A percentile compares a stretch with the other conserved stretches of the same genome.
Evolutionary conservation across 176 grass and related monocot species (phyloP).

Genomic region (Cocos nucifera): DNA sequence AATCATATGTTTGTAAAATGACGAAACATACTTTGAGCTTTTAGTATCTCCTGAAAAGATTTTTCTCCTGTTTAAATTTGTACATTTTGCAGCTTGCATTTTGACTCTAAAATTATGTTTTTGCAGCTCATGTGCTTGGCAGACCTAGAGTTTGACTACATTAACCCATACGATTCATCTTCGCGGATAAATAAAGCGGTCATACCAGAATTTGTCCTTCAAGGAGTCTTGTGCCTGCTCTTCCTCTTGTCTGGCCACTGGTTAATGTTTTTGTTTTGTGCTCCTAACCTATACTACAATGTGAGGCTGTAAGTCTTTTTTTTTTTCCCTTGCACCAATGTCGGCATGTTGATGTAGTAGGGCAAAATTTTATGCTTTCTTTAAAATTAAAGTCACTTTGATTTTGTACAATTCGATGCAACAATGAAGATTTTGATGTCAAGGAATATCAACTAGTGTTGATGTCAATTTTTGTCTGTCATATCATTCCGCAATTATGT

Average conservation of each 20-base stretch:
- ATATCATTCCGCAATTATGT: no score
- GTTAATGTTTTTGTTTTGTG: conserved; percentile 71
- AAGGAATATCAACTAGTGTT: no score
- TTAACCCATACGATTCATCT: conserved; percentile 84
- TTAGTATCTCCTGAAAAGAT: not conserved
- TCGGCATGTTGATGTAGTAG: not conserved
- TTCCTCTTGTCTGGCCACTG: conserved; percentile 86
- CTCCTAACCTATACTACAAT: conserved; percentile 76
- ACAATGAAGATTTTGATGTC: no score
- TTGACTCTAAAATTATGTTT: conserved; percentile 4
- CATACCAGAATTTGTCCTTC: conserved; percentile 68
- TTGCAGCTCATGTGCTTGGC: conserved; percentile 88
- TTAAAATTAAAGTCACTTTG: no score
- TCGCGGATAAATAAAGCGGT: conserved; percentile 86
- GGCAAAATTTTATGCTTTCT: no score
- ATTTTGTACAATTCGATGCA: no score
- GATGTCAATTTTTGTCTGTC: no score
- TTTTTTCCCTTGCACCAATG: not conserved
- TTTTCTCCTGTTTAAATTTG: conserved; percentile 1
- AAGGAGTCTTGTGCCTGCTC: conserved; percentile 53
- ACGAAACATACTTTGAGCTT: no score
- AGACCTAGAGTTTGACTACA: conserved; percentile 96
- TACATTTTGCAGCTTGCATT: conserved; percentile 8
- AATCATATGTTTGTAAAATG: no score
- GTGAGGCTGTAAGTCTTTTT: conserved; percentile 63